These are phyloP conservation scores for Cytidiella melzeri DNA, from an alignment of 768 basidiomycete species.

Conservation along the genomic window DNA sequence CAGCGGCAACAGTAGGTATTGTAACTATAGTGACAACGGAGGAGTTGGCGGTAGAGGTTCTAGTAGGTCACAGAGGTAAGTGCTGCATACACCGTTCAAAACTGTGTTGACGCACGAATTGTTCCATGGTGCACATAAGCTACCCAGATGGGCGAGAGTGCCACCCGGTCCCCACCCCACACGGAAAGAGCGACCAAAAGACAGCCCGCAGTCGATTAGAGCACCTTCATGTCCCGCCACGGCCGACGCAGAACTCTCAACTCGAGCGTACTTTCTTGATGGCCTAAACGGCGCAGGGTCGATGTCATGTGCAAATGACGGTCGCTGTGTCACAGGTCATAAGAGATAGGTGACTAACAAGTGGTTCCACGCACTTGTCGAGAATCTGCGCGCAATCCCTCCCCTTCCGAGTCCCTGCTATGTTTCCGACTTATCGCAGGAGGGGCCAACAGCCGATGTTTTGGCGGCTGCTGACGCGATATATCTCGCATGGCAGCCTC, in stretches of 20 bases:
- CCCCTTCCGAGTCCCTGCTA: conserved; percentile 73
- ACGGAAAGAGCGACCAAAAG: conserved; percentile 82
- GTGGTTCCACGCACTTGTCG: conserved; percentile 46
- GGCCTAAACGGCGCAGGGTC: conserved; percentile 64
- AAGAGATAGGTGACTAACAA: not conserved
- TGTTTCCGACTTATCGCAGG: conserved; percentile 56
- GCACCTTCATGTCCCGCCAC: conserved; percentile 59
- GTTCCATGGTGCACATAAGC: conserved; percentile 53
- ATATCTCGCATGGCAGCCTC: conserved; percentile 56
- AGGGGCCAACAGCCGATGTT: conserved; percentile 29
- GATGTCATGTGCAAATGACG: conserved; percentile 73
- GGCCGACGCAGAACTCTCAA: conserved; percentile 61
- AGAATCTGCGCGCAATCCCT: conserved; percentile 50
- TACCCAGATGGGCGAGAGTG: conserved; percentile 68
- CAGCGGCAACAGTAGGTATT: conserved; percentile 34
- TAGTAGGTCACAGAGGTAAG: conserved; percentile 21
- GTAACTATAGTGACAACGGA: conserved; percentile 50
- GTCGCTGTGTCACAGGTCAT: conserved; percentile 41
- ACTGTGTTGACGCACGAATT: conserved; percentile 50
- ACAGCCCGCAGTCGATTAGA: conserved; percentile 75
- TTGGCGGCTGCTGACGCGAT: conserved; percentile 29
- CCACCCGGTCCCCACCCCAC: conserved; percentile 89
- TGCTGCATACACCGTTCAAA: not conserved
- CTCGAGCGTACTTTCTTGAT: conserved; percentile 75
- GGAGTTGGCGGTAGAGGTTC: conserved; percentile 53